Evolutionary conservation across 1,284 basidiomycete species (phyloP).

Genomic region (Kalmanozyma brasiliensis): DNA sequence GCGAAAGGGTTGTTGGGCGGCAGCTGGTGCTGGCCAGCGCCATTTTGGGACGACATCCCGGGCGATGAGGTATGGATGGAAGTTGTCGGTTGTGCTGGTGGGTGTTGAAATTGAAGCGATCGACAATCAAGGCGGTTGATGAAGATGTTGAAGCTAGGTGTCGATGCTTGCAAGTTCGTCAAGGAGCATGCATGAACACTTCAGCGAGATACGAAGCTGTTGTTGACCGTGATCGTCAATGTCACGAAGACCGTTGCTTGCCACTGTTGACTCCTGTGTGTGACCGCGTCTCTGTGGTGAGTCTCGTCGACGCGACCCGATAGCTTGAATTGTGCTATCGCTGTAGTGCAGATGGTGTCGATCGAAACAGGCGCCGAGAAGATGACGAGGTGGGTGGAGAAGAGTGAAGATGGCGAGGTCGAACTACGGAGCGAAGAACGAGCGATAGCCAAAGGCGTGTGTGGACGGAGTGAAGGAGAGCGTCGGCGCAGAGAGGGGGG

Average conservation of each 20-base stretch:
- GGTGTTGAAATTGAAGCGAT: too few relatives aligned
- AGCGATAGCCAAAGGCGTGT: neutral
- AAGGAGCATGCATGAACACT: slow-evolving; percentile 14
- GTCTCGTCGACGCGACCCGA: slow-evolving; percentile 11
- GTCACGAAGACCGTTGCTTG: slow-evolving; percentile 6
- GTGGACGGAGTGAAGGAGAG: neutral
- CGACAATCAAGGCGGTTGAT: neutral
- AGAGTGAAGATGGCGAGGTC: slow-evolving; percentile 19
- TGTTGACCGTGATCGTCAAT: neutral
- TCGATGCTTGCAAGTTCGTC: slow-evolving; percentile 12
- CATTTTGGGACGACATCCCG: slow-evolving; percentile 50
- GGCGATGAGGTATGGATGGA: slow-evolving; percentile 1
- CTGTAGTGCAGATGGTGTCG: neutral
- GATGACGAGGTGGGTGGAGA: slow-evolving; percentile 7
- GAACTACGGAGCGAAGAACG: slow-evolving; percentile 17
- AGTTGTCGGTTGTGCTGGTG: slow-evolving; percentile 6
- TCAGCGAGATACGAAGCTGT: neutral
- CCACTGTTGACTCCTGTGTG: slow-evolving; percentile 1
- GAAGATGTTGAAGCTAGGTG: neutral
- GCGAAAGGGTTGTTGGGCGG: slow-evolving; percentile 55
- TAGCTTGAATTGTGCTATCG: slow-evolving; percentile 11
- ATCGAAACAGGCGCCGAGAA: slow-evolving; percentile 7
- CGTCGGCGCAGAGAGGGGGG: neutral
- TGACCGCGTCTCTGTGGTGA: slow-evolving; percentile 1
- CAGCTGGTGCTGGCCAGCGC: slow-evolving; percentile 44